Evolutionary conservation across 352 stramenopile species (phyloP).

Genomic region (Phytophthora multivora): DNA sequence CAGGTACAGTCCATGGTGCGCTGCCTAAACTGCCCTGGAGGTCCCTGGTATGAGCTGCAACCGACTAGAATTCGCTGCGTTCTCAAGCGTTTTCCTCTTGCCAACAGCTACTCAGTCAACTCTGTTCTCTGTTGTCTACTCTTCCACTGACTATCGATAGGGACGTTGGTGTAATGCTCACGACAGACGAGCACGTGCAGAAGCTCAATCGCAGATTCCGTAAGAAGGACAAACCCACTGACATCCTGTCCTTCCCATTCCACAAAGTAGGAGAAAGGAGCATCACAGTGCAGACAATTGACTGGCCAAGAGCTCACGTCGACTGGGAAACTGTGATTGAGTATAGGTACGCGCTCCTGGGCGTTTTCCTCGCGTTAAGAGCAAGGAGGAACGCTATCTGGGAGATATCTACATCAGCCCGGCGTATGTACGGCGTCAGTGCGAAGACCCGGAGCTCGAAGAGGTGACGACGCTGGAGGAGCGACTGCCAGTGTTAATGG

Average conservation of each 20-base stretch:
- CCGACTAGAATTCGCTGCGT: constrained; percentile 2
- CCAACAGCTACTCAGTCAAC: background rate
- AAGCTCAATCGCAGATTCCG: constrained; percentile 73
- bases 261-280: constrained; percentile 69
- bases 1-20: constrained; percentile 78
- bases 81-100: background rate
- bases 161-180: constrained; percentile 84
- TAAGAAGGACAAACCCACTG: constrained; percentile 80
- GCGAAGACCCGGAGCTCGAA: constrained; percentile 56
- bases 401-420: constrained; percentile 87
- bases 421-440: constrained; percentile 78
- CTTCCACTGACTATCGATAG: constrained; percentile 23
- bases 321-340: background rate
- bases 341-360: constrained; percentile 60
- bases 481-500: constrained; percentile 74
- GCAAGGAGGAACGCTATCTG: constrained; percentile 69
- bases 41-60: constrained; percentile 56
- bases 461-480: constrained; percentile 64
- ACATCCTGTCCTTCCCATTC: constrained; percentile 84
- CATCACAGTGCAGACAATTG: background rate
- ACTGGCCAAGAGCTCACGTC: constrained; percentile 3
- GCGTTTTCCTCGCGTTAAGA: constrained; percentile 58
- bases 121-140: constrained; percentile 3
- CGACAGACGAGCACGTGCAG: constrained; percentile 75
- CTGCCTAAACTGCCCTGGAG: constrained; percentile 58